A percentile compares a stretch with the other conserved stretches of the same genome.
These are phyloP conservation scores for Haplosporangium sp. DNA, from an alignment of 371 early-diverging fungal genomes.

Conservation along the genomic window DNA sequence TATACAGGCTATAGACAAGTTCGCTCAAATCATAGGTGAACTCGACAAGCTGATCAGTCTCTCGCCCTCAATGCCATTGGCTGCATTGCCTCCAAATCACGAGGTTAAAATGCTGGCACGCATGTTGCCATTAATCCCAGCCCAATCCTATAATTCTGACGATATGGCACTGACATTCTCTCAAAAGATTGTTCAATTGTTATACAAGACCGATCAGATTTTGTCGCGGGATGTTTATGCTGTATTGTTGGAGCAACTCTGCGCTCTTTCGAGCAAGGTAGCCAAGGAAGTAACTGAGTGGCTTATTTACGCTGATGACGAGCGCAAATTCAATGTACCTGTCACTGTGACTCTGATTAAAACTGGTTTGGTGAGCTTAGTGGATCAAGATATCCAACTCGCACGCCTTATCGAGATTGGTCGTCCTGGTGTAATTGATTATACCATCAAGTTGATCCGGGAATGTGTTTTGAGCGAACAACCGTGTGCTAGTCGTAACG, in stretches of 20 bases:
- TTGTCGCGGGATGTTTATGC: constrained; percentile 87
- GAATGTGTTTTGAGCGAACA: constrained; percentile 77
- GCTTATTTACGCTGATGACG: constrained; percentile 95
- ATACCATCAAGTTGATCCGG: constrained; percentile 80
- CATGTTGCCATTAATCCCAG: constrained; percentile 75
- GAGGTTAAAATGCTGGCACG: constrained; percentile 79
- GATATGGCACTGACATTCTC: constrained; percentile 85
- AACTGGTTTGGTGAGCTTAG: constrained; percentile 77
- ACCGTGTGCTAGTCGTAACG: constrained; percentile 70
- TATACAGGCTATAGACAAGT: constrained; percentile 76
- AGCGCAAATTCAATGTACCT: constrained; percentile 90
- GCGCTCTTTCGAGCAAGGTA: constrained; percentile 81
- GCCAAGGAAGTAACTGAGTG: constrained; percentile 88
- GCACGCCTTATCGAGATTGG: constrained; percentile 83
- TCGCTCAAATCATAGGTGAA: constrained; percentile 76
- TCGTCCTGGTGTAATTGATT: constrained; percentile 81
- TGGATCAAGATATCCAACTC: constrained; percentile 90
- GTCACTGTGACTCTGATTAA: constrained; percentile 87
- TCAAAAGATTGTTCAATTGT: constrained; percentile 85
- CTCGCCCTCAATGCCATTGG: constrained; percentile 68
- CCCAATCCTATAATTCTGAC: constrained; percentile 78
- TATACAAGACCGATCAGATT: constrained; percentile 82
- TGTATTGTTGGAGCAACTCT: constrained; percentile 81
- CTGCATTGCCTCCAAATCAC: constrained; percentile 81
- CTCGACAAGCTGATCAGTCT: constrained; percentile 78